Evolutionary conservation across 768 basidiomycete species (phyloP).

Genomic region (Termitomyces sp.): DNA sequence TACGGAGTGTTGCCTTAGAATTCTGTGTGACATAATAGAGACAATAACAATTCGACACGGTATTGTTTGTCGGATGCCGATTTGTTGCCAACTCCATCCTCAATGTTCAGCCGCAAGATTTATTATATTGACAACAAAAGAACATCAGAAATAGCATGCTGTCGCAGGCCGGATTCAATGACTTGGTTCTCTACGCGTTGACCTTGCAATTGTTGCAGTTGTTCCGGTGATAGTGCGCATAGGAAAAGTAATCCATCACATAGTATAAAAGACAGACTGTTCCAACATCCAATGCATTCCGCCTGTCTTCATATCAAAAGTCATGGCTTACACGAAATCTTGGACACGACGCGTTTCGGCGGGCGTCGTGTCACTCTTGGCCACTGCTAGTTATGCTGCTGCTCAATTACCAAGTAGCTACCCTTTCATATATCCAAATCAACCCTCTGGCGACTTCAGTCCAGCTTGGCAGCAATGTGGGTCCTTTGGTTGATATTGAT

Average conservation of each 20-base stretch:
- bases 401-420: constrained; percentile 35
- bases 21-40: not conserved
- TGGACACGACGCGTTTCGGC: constrained; percentile 19
- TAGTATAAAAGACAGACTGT: not conserved
- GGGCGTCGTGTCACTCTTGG: constrained; percentile 19
- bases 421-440: constrained; percentile 43
- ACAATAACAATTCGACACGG: not conserved
- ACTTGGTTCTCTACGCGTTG: not conserved
- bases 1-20: not conserved
- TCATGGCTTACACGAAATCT: constrained; percentile 17
- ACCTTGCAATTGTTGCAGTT: constrained; percentile 1
- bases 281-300: not conserved
- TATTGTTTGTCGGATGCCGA: not conserved
- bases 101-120: not conserved
- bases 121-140: constrained; percentile 3
- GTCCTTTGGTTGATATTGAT: constrained; percentile 14
- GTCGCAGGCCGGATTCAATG: not conserved
- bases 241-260: not conserved
- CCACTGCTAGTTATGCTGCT: constrained; percentile 18
- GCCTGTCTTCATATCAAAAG: not conserved
- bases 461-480: constrained; percentile 60
- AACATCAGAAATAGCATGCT: not conserved
- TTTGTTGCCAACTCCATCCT: not conserved
- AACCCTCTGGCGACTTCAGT: constrained; percentile 43
- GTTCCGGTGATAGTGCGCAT: not conserved